These are phyloP conservation scores for Aspergillus ochraceus DNA, from an alignment of 2,329 filamentous ascomycete genomes.

Conservation along the genomic window DNA sequence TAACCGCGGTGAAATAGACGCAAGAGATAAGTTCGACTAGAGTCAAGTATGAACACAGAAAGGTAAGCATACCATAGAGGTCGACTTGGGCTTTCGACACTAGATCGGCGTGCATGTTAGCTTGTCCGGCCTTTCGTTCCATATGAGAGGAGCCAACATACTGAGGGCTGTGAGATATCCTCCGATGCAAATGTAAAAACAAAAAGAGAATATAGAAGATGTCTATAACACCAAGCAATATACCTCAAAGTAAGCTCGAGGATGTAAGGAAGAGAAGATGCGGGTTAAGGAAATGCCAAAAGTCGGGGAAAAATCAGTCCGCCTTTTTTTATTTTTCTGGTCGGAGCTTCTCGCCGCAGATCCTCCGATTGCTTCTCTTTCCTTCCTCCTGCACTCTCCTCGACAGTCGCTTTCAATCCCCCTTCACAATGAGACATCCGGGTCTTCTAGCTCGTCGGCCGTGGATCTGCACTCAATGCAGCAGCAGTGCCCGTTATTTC, in stretches of 20 bases:
- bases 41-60: background rate
- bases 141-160: slow-evolving; percentile 11
- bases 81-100: slow-evolving; percentile 49
- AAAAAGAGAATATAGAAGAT: background rate
- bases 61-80: slow-evolving; percentile 56
- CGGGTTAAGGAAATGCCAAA: background rate
- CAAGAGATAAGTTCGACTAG: too few relatives aligned
- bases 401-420: background rate
- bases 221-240: background rate
- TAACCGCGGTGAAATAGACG: background rate
- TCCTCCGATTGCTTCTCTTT: slow-evolving; percentile 9
- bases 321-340: slow-evolving; percentile 9
- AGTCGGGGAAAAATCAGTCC: slow-evolving; percentile 16
- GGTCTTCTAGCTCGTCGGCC: slow-evolving; percentile 30
- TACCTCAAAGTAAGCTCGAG: background rate
- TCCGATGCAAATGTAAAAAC: background rate
- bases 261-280: background rate
- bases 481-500: slow-evolving; percentile 29
- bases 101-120: slow-evolving; percentile 24
- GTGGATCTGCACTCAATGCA: slow-evolving; percentile 40
- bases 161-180: slow-evolving; percentile 10
- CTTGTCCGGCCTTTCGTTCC: background rate
- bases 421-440: slow-evolving; percentile 29
- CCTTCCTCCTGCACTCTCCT: slow-evolving; percentile 1
- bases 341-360: slow-evolving; percentile 9